Conservation (phyloP, 768 basidiomycete species). For the Zangia roseola region DNA sequence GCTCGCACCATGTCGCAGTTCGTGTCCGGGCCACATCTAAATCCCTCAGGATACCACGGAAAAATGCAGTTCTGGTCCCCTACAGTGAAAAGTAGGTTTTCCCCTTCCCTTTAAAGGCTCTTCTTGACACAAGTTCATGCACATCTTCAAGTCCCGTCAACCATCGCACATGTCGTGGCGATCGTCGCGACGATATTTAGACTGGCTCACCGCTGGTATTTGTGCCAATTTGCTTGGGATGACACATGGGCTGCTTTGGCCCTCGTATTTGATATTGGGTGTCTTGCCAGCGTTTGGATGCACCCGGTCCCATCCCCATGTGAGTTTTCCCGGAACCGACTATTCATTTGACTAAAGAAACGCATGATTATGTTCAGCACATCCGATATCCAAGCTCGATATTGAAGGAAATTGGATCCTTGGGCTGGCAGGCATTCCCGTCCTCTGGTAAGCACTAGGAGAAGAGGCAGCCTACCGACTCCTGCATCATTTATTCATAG, state of each 20-base stretch:
- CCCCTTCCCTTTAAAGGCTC: neutral
- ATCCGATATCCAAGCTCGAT: neutral
- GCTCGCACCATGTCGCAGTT: no score
- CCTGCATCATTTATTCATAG: slow-evolving; percentile 4
- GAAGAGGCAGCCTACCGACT: neutral
- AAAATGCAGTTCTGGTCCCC: slow-evolving; percentile 2
- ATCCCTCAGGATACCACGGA: no score
- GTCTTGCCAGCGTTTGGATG: slow-evolving; percentile 23
- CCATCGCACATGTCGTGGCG: slow-evolving; percentile 13
- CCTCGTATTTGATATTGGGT: slow-evolving; percentile 20
- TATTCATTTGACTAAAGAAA: neutral
- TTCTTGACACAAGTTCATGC: neutral
- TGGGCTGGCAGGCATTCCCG: slow-evolving; percentile 16
- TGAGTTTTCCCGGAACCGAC: slow-evolving; percentile 7
- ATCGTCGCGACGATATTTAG: slow-evolving; percentile 21
- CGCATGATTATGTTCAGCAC: neutral
- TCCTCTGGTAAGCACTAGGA: slow-evolving; percentile 20
- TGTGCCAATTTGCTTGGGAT: slow-evolving; percentile 26
- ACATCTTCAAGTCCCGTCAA: slow-evolving; percentile 13
- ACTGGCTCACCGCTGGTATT: slow-evolving; percentile 21
- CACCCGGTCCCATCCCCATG: neutral
- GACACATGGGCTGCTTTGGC: slow-evolving; percentile 27
- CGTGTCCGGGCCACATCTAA: no score
- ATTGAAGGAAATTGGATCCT: slow-evolving; percentile 14
- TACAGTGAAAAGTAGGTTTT: slow-evolving; percentile 14